phyloP scores from a whole-genome alignment of 768 basidiomycete species.

The Kwoniella heveanensis region DNA sequence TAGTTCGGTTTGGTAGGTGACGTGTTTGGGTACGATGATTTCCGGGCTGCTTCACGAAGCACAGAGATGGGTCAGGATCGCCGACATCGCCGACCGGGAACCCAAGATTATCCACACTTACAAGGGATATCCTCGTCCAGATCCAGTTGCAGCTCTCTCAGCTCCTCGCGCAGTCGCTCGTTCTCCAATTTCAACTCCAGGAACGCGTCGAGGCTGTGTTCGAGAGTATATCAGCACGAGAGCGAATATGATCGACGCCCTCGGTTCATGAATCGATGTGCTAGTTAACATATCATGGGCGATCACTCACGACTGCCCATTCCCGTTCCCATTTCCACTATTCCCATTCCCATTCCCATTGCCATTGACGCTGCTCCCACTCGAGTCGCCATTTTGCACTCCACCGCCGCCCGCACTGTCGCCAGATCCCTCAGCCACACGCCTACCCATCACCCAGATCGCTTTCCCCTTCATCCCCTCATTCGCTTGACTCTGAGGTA shows the following conservation, averaged over 20 bases:
- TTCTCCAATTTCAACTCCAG: conserved; percentile 88
- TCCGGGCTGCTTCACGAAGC: too few relatives aligned
- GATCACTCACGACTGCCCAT: conserved; percentile 42
- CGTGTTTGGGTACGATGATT: conserved; percentile 18
- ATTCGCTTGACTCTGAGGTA: conserved; percentile 6
- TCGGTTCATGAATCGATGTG: too few relatives aligned
- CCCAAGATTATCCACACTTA: too few relatives aligned
- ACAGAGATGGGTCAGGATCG: too few relatives aligned
- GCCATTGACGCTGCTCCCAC: conserved; percentile 5
- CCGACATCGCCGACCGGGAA: too few relatives aligned
- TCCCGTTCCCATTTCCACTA: conserved; percentile 7
- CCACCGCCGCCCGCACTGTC: conserved; percentile 8
- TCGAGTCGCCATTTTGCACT: background rate
- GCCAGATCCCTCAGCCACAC: conserved; percentile 21
- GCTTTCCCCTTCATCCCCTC: conserved; percentile 44
- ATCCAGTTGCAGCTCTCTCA: conserved; percentile 48
- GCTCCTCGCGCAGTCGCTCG: conserved; percentile 69
- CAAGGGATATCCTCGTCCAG: conserved; percentile 34
- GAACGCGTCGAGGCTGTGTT: conserved; percentile 57
- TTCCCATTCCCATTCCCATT: conserved; percentile 19
- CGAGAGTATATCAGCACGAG: background rate
- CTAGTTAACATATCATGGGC: too few relatives aligned
- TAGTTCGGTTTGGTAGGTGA: conserved; percentile 21
- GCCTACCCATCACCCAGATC: conserved; percentile 55
- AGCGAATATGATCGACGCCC: too few relatives aligned